Evolutionary conservation across 1,139 yeast genomes (phyloP), one percentile per base, ranked within the genome.

Genomic region (Pichiaceae sp.): DNA sequence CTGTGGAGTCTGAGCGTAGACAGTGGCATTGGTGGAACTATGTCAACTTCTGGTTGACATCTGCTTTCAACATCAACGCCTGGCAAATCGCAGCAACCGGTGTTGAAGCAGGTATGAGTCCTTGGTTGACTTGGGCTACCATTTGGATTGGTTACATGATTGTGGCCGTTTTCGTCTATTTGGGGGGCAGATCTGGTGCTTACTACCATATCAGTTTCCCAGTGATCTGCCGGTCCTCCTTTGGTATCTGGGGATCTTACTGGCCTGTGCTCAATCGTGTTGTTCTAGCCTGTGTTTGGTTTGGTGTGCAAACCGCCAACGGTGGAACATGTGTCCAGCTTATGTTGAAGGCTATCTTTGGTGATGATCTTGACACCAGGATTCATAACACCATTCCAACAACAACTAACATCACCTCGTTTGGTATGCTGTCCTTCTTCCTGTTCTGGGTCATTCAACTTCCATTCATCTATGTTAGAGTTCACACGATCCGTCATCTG

Each of bases 61-160:
- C 84, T 54, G 75, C 93, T 19, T 83, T 86, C 62, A 85, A 85
- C 57, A 78, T 86, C 50, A 84, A 82, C 54, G 84, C 95, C 8
- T 85, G 93, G 89, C 91, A 83, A 62, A 84, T 86, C 51, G 95
- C 94, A 6, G 78, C 91, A 3, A 80, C 93, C 1, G 93, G 94
- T 46, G 79, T 80, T 41, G 66, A 64, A 37, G 70, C 72, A 31
- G 91, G 91, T 6, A 63, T 85, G 60, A 74, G 78, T 17, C 84
- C 95, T 94, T 85, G 94, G 93, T 87, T 78, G 56, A 78, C 83
- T n/a, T 85, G 95, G 94, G 55, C 84, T 25, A 72, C 91, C 0
- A 89, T 85, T 18, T 83, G 94, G 93, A 33, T 72, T 4, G 78
- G 78, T 3, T 72, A 72, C 52, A 54, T 61, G 27, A 50, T 72